A percentile compares a stretch with the other conserved stretches of the same genome.
Conservation (phyloP, 495 filamentous ascomycete genomes). For the Schizothecium vesticola region DNA sequence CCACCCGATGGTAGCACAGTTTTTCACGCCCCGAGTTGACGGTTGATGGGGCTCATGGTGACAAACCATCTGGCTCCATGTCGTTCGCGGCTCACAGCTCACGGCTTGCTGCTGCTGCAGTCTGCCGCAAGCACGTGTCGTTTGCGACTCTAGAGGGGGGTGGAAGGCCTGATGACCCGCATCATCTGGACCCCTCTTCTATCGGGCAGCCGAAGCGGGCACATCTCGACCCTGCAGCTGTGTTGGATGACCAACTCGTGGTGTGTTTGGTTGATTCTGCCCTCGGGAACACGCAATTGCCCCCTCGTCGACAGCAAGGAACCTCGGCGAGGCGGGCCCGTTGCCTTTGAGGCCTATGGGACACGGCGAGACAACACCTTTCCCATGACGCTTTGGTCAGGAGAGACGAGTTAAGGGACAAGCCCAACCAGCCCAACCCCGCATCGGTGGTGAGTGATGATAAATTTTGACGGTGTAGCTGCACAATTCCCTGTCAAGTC, state of each 20-base stretch:
- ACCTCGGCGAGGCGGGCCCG: not conserved
- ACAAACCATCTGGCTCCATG: not conserved
- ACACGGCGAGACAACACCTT: not conserved
- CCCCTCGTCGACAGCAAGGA: not conserved
- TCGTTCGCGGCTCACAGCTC: not conserved
- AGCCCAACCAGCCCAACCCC: not conserved
- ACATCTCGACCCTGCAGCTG: not conserved
- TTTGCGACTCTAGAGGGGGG: not conserved
- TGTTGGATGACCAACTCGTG: not conserved
- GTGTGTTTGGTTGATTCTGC: not conserved
- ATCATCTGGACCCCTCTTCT: not conserved
- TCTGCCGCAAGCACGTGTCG: not conserved
- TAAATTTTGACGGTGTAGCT: not conserved
- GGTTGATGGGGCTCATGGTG: not conserved
- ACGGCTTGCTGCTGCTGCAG: not conserved
- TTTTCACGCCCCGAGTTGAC: not conserved
- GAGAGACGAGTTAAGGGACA: too few species aligned
- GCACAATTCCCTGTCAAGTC: not conserved
- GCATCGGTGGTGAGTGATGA: not conserved
- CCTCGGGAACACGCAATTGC: not conserved
- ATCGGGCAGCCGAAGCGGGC: not conserved
- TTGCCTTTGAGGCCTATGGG: not conserved
- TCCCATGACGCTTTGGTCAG: not conserved
- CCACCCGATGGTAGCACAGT: not conserved
- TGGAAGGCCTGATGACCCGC: not conserved